phyloP scores from a whole-genome alignment of 2,329 filamentous ascomycete genomes.

The Nannizzia gypsea region DNA sequence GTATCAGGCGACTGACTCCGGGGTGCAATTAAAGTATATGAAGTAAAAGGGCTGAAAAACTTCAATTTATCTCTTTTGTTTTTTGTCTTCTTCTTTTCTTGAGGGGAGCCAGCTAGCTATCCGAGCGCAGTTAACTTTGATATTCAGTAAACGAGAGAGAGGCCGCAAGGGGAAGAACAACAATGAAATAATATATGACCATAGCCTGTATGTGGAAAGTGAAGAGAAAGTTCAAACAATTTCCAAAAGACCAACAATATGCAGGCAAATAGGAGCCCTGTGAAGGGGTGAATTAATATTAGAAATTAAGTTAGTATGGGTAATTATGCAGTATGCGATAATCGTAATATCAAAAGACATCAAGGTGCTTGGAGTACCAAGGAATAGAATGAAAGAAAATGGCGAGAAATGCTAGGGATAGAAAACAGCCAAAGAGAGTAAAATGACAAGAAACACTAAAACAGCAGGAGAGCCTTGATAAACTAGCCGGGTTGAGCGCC shows the following conservation, averaged over 20 bases:
- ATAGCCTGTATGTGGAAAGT: neutral
- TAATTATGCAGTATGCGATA: neutral
- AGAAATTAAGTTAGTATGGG: slow-evolving; percentile 4
- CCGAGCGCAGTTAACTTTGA: neutral
- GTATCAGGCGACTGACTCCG: neutral
- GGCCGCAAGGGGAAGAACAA: neutral
- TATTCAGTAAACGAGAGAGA: neutral
- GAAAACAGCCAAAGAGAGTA: neutral
- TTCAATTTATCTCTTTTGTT: neutral
- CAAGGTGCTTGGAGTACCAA: neutral
- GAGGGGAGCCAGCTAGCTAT: neutral
- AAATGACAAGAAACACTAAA: neutral
- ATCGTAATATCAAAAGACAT: neutral
- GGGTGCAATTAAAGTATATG: too few relatives aligned
- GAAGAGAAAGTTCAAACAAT: neutral
- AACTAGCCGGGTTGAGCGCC: neutral
- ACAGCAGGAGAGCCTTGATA: neutral
- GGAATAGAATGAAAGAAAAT: neutral
- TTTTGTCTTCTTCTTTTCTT: neutral
- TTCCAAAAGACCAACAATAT: neutral
- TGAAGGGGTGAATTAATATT: slow-evolving; percentile 1
- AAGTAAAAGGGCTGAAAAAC: too few relatives aligned
- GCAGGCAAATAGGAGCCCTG: neutral
- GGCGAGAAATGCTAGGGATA: neutral
- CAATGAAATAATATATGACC: neutral